These are phyloP conservation scores for Scleroderma citrinum DNA, from an alignment of 768 basidiomycete species.

Conservation along the genomic window DNA sequence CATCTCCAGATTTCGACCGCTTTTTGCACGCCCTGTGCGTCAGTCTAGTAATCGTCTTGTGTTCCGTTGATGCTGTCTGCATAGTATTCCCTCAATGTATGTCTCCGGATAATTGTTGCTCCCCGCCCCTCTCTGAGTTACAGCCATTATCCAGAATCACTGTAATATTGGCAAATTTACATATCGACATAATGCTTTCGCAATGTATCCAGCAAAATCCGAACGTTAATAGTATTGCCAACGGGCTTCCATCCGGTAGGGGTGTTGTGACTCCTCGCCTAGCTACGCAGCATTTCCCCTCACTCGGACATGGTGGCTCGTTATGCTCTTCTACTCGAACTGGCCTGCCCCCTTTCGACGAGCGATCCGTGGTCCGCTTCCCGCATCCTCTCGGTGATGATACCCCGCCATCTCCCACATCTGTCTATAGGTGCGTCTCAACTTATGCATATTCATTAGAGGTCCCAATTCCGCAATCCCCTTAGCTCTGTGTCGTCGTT, in stretches of 20 bases:
- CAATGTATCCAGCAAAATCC: background rate
- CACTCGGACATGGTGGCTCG: background rate
- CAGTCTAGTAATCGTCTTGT: background rate
- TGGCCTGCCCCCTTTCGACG: background rate
- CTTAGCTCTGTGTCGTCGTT: conserved; percentile 10
- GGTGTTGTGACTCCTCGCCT: background rate
- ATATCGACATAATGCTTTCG: background rate
- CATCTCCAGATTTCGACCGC: no score
- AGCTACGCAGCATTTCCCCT: background rate
- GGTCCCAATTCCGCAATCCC: background rate
- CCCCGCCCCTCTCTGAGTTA: background rate
- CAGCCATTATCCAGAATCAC: no score
- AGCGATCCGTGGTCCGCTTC: background rate
- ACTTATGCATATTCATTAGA: background rate
- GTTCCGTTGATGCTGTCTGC: background rate
- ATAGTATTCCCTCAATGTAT: background rate
- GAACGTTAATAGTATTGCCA: background rate
- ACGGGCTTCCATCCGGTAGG: background rate
- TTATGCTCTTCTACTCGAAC: background rate
- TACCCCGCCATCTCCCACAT: conserved; percentile 20
- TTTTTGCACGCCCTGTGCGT: no score
- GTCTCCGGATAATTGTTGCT: background rate
- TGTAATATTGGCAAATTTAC: no score
- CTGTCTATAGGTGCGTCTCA: conserved; percentile 20
- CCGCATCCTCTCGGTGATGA: no score